Conservation (phyloP, 2,329 filamentous ascomycete species). For the Colletotrichum theobromicola region DNA sequence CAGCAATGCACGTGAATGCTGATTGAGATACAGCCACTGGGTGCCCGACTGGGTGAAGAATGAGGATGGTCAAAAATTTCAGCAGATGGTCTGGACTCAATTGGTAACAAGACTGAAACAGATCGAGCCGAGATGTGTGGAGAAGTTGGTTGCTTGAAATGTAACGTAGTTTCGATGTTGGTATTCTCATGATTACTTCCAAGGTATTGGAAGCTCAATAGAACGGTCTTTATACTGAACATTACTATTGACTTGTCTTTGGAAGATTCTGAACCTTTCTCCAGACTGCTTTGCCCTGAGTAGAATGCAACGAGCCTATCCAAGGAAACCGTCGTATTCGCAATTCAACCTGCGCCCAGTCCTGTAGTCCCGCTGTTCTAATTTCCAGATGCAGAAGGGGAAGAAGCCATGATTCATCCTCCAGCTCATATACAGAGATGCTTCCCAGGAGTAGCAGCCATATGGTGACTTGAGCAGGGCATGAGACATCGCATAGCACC, state of each 20-base stretch:
- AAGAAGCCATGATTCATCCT: background rate
- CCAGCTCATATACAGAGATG: background rate
- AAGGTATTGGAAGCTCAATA: background rate
- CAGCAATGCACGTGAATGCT: fast-evolving
- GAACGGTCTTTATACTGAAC: fast-evolving
- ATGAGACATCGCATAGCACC: fast-evolving
- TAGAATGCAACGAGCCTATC: background rate
- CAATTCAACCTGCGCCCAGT: background rate
- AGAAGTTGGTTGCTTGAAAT: background rate
- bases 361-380: background rate
- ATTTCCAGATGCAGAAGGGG: background rate
- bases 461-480: background rate
- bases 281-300: background rate
- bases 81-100: background rate
- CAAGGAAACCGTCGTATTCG: background rate
- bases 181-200: background rate
- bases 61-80: background rate
- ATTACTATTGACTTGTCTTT: background rate
- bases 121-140: background rate
- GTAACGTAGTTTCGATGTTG: fast-evolving
- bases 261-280: fast-evolving
- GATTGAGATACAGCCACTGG: background rate
- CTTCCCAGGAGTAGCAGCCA: fast-evolving
- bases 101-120: background rate
- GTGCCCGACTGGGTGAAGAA: background rate